These are phyloP conservation scores for Microsporum audouinii DNA, from an alignment of 2,329 filamentous ascomycete species.

Conservation along the genomic window DNA sequence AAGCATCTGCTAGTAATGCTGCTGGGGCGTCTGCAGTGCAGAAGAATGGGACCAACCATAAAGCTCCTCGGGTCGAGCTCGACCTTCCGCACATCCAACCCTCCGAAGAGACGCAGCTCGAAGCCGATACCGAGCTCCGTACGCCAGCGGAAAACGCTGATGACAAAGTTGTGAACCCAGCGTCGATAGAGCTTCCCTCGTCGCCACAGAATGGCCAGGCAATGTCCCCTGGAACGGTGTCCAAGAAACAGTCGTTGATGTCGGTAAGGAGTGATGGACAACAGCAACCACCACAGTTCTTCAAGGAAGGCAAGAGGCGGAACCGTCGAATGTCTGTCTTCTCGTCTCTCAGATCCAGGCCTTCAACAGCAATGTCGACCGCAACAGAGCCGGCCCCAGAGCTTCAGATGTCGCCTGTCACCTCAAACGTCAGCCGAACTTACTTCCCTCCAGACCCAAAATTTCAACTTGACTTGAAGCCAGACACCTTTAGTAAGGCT, in stretches of 20 bases:
- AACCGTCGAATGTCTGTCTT: background rate
- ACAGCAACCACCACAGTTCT: background rate
- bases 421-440: background rate
- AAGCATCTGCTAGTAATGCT: background rate
- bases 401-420: background rate
- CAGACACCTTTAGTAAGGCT: background rate
- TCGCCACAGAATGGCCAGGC: background rate
- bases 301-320: background rate
- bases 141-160: background rate
- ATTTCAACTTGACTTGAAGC: background rate
- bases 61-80: slow-evolving; percentile 2
- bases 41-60: background rate
- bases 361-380: background rate
- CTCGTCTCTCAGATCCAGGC: background rate
- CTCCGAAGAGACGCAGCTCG: background rate
- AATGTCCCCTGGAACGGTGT: background rate
- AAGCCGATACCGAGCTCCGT: background rate
- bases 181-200: background rate
- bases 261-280: background rate
- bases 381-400: background rate
- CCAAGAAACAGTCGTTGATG: slow-evolving; percentile 2
- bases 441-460: background rate
- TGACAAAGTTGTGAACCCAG: background rate
- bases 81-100: slow-evolving; percentile 1
- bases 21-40: background rate